Base-by-base conservation (phyloP, 2,329 filamentous ascomycete species). In the Penicillium sp. region DNA sequence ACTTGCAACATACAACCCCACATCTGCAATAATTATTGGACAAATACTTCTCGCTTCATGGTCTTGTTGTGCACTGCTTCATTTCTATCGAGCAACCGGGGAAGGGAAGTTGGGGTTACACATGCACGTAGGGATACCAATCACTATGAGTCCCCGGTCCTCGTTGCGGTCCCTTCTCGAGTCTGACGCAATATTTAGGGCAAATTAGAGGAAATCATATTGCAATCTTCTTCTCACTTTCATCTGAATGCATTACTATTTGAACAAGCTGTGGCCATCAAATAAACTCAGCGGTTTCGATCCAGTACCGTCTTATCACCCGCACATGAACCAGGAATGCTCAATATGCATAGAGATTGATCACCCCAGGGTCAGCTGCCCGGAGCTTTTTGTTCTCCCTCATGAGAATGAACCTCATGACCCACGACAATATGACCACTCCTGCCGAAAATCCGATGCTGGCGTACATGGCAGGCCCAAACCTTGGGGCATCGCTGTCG, bases 401-500 rank as follows among this genome's bases (percentile, higher is more conserved):
- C 26, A 61, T 56, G 38, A 64, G 49, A 41, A 64, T 52, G 1
- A 56, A 48, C 31, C 51, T 49, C 61, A 64, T 65, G 11, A 61
- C 56, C 64, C 59, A 66, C 19, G 60, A 59, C 19, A 64, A 45
- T 19, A 64, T 58, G 19, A 64, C 60, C 26, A 64, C 62, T 2
- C 64, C 62, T 13, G 54, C 64, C 21, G 62, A 66, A 48, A 64
- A 64, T 4, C 62, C 58, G 38, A 66, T 64, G 35, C 62, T 66
- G 26, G 60, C 61, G 47, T 60, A 62, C 65, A 65, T 67, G 15
- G 64, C 64, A 23, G 58, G 29, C 19, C 41, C 21, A 45, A 62
- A 64, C 11, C 56, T 49, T 44, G 67, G 64, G 2, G 66, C 67
- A 23, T 66, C 64, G 17, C 47, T 58, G 23, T 67, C 70, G n/a